These are phyloP conservation scores for Astragalus membranaceus DNA, from an alignment of 306 rosid species.

Conservation along the genomic window DNA sequence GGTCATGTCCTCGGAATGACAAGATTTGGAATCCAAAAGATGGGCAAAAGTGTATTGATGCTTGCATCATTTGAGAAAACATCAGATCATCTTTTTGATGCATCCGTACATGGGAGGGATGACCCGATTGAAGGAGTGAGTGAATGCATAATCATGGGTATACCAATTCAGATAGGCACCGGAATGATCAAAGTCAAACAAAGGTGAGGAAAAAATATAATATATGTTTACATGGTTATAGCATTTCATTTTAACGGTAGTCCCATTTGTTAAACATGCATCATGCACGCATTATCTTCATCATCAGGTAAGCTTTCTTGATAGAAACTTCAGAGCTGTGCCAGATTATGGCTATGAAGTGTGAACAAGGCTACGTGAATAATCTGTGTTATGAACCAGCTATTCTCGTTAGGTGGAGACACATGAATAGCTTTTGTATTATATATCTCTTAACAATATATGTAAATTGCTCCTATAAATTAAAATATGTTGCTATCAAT, in stretches of 20 bases:
- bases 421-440: too few relatives aligned
- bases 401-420: not conserved
- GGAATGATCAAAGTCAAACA: conserved; percentile 85
- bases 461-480: not conserved
- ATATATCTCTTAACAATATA: too few relatives aligned
- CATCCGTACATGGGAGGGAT: conserved; percentile 59
- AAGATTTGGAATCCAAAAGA: conserved; percentile 86
- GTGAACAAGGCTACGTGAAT: too few relatives aligned
- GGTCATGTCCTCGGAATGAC: conserved; percentile 89
- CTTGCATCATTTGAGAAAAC: conserved; percentile 95
- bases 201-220: conserved; percentile 56
- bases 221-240: not conserved
- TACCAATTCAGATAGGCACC: conserved; percentile 77
- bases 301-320: not conserved
- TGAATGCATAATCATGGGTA: conserved; percentile 91
- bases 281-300: not conserved
- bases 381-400: too few relatives aligned
- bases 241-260: conserved; percentile 5
- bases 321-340: not conserved
- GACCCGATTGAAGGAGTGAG: conserved; percentile 85
- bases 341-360: too few relatives aligned
- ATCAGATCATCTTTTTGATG: conserved; percentile 71
- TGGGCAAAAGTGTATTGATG: conserved; percentile 89
- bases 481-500: not conserved
- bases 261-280: too few relatives aligned